Evolutionary conservation across 2,329 filamentous ascomycete genomes (phyloP).

Genomic region (Decorospora gaudefroyi): DNA sequence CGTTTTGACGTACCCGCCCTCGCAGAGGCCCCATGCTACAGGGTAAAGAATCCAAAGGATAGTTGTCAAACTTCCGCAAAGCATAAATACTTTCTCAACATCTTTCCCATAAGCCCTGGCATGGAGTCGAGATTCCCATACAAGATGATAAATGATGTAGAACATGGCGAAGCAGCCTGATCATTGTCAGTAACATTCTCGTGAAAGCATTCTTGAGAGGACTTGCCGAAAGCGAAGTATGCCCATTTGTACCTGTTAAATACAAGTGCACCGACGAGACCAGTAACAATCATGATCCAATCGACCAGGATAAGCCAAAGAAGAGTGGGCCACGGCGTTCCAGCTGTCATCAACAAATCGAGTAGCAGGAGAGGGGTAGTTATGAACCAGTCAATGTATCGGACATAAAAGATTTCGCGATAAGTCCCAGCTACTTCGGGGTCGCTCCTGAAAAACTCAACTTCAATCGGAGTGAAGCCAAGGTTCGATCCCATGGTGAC

Average conservation of each 20-base stretch:
- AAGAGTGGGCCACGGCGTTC: constrained; percentile 67
- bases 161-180: constrained; percentile 54
- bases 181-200: constrained; percentile 1
- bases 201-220: background rate
- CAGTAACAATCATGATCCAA: constrained; percentile 69
- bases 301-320: constrained; percentile 66
- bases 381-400: constrained; percentile 68
- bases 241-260: constrained; percentile 69
- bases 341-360: constrained; percentile 66
- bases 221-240: constrained; percentile 60
- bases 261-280: constrained; percentile 68
- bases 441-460: constrained; percentile 59
- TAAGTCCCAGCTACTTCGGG: constrained; percentile 56
- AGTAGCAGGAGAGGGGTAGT: constrained; percentile 67
- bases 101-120: constrained; percentile 60
- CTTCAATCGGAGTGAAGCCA: constrained; percentile 65
- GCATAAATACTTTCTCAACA: constrained; percentile 59
- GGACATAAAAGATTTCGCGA: constrained; percentile 68
- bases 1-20: constrained; percentile 51
- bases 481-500: constrained; percentile 68
- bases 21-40: constrained; percentile 62
- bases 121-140: constrained; percentile 61
- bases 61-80: constrained; percentile 63
- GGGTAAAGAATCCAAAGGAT: constrained; percentile 69
- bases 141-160: constrained; percentile 65